phyloP scores from a whole-genome alignment of 228 moss, liverwort and hornwort species.

The Sphagnum fallax region DNA sequence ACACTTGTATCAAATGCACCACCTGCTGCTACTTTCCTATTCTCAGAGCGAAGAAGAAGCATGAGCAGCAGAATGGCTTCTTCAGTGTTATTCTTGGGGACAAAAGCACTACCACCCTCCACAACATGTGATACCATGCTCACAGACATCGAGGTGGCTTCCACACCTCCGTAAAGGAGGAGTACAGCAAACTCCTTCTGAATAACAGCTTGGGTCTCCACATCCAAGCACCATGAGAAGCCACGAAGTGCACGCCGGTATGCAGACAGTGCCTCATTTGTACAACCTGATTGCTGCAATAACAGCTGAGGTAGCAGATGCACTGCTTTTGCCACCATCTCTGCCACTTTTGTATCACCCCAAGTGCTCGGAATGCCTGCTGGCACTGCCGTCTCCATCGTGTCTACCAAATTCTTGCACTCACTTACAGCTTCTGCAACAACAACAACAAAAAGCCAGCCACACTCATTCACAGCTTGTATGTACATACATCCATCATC shows the following conservation, averaged over 20 bases:
- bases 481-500: background rate
- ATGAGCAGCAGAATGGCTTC: constrained; percentile 67
- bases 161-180: constrained; percentile 64
- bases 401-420: constrained; percentile 62
- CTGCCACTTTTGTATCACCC: constrained; percentile 49
- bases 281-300: constrained; percentile 21
- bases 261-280: constrained; percentile 49
- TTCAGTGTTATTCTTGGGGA: constrained; percentile 58
- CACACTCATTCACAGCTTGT: background rate
- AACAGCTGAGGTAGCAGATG: constrained; percentile 65
- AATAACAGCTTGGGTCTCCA: constrained; percentile 28
- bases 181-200: constrained; percentile 62
- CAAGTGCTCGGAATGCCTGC: constrained; percentile 61
- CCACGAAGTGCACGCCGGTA: constrained; percentile 67
- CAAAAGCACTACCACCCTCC: constrained; percentile 41
- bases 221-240: constrained; percentile 50
- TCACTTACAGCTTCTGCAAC: constrained; percentile 69
- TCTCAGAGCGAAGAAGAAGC: constrained; percentile 48
- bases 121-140: constrained; percentile 35
- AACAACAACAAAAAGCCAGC: background rate
- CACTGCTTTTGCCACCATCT: constrained; percentile 57
- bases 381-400: constrained; percentile 58
- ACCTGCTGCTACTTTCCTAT: constrained; percentile 27
- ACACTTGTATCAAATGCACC: constrained; percentile 45
- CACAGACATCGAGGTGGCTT: constrained; percentile 33